Evolutionary conservation across 106 monocot genomes (phyloP).

Genomic region (Apostasia ramifera): DNA sequence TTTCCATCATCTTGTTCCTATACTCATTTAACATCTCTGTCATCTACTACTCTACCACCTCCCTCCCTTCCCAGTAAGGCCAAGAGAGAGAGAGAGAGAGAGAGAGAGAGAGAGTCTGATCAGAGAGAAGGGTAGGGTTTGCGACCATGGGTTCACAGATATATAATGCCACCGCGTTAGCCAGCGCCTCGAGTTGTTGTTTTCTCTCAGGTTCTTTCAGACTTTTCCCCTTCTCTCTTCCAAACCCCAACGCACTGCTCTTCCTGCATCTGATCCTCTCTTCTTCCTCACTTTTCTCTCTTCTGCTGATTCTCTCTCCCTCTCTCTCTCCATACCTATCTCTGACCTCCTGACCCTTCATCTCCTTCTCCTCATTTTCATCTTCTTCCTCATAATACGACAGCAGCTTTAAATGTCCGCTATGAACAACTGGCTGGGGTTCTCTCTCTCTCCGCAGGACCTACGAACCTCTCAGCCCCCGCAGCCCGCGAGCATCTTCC

Average conservation of each 20-base stretch:
- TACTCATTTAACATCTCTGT: neutral
- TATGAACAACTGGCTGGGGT: slow-evolving; percentile 88
- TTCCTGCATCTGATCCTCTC: slow-evolving; percentile 5
- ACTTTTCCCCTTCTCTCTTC: slow-evolving; percentile 14
- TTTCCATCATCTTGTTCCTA: no score
- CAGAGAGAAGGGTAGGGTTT: no score
- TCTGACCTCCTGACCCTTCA: neutral
- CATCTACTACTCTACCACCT: slow-evolving; percentile 8
- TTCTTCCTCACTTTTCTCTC: neutral
- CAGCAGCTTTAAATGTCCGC: slow-evolving; percentile 31
- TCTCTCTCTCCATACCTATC: slow-evolving; percentile 1
- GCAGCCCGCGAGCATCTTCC: slow-evolving; percentile 14
- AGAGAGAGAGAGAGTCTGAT: neutral
- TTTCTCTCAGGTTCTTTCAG: slow-evolving; percentile 17
- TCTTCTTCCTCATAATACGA: neutral
- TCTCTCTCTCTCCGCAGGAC: slow-evolving; percentile 86
- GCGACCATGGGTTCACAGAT: neutral
- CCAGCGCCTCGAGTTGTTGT: slow-evolving; percentile 16
- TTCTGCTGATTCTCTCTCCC: neutral
- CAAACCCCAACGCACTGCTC: slow-evolving; percentile 14
- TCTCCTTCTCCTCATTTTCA: neutral
- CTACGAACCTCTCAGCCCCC: slow-evolving; percentile 27
- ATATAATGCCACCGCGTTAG: slow-evolving; percentile 7
- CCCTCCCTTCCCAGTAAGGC: neutral
- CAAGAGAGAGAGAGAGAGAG: slow-evolving; percentile 9